phyloP scores from a whole-genome alignment of 83 land plant species.

The Diphasiastrum complanatum region DNA sequence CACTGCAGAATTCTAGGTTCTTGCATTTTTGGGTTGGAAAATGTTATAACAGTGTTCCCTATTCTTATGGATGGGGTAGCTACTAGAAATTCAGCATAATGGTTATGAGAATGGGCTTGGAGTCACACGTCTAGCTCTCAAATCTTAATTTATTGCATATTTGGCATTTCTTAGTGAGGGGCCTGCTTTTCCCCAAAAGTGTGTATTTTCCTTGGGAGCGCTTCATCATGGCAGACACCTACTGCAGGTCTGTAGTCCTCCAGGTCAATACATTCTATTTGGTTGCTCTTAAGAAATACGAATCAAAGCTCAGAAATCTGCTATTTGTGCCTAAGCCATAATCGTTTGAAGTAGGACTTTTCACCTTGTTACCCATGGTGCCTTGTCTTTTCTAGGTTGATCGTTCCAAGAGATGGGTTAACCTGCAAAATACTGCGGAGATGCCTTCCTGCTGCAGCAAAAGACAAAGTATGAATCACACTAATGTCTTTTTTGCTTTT shows the following conservation, averaged over 20 bases:
- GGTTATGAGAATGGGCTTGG: too few relatives aligned
- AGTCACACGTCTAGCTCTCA: too few relatives aligned
- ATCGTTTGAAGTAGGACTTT: neutral
- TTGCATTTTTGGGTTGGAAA: too few relatives aligned
- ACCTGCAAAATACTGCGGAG: slow-evolving; percentile 13
- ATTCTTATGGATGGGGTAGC: too few relatives aligned
- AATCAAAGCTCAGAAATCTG: too few relatives aligned
- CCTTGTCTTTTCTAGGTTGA: slow-evolving; percentile 11
- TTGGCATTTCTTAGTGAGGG: slow-evolving; percentile 16
- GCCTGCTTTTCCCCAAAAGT: slow-evolving; percentile 5
- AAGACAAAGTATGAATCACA: slow-evolving; percentile 26
- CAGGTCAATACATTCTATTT: too few relatives aligned
- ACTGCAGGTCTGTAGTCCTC: slow-evolving; percentile 36
- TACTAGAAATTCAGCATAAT: too few relatives aligned
- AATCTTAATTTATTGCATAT: neutral
- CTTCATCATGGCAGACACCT: slow-evolving; percentile 26
- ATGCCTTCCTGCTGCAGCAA: slow-evolving; percentile 16
- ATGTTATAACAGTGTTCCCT: too few relatives aligned
- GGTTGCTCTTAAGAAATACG: too few relatives aligned
- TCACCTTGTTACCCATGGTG: neutral
- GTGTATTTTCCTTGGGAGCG: slow-evolving; percentile 39
- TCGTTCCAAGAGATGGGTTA: slow-evolving; percentile 31
- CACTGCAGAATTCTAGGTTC: too few relatives aligned
- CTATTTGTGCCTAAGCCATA: neutral
- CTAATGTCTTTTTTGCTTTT: too few relatives aligned